Percentiles rank a stretch among this genome's conserved stretches.
These are phyloP conservation scores for Ceratocystis destructans DNA, from an alignment of 2,329 filamentous ascomycete genomes.

Conservation along the genomic window DNA sequence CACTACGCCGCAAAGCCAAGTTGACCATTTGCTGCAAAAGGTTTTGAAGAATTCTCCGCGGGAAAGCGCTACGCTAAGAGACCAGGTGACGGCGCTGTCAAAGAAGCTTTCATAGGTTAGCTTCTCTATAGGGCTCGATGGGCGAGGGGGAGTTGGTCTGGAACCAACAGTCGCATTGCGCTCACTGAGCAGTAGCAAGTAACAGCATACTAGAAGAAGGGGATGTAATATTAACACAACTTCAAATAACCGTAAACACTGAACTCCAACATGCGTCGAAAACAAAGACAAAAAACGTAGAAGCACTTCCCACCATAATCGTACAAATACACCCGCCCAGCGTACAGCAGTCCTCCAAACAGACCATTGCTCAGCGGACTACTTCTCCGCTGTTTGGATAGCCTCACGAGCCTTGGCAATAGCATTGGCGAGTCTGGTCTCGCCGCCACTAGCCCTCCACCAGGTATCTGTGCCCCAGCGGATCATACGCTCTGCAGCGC, in stretches of 20 bases:
- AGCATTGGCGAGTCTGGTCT: constrained; percentile 8
- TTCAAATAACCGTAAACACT: background rate
- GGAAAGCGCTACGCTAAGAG: constrained; percentile 35
- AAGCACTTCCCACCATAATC: constrained; percentile 4
- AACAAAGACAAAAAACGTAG: background rate
- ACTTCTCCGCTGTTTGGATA: background rate
- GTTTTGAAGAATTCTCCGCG: constrained; percentile 41
- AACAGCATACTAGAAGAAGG: background rate
- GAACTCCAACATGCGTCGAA: constrained; percentile 1
- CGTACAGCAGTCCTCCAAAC: background rate
- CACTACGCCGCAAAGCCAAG: constrained; percentile 36
- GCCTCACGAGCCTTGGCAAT: background rate
- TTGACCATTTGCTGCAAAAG: constrained; percentile 44
- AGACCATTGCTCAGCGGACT: background rate
- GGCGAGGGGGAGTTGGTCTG: background rate
- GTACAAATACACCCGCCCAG: background rate
- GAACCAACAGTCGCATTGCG: background rate
- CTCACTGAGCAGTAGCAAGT: background rate
- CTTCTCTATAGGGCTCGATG: background rate
- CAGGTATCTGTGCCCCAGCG: constrained; percentile 88
- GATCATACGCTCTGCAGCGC: constrained; percentile 67
- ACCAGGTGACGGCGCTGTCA: constrained; percentile 37
- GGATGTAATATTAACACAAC: constrained; percentile 1
- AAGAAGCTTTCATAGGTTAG: constrained; percentile 12
- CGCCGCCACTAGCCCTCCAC: constrained; percentile 71